Evolutionary conservation across 768 basidiomycete species (phyloP).

Genomic region (Xerocomellus intermedius): DNA sequence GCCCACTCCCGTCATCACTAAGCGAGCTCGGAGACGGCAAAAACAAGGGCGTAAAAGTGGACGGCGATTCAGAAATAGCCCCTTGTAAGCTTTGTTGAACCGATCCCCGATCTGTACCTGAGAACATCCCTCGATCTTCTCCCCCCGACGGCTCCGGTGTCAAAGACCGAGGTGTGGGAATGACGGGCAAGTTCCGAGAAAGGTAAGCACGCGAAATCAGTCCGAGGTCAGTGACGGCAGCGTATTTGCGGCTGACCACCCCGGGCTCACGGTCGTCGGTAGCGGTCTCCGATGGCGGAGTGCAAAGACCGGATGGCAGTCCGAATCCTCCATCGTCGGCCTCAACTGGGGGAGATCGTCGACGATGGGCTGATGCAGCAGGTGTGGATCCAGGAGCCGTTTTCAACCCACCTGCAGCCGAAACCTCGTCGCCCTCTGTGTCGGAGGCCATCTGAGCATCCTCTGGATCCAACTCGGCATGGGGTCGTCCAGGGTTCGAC

Average conservation of each 20-base stretch:
- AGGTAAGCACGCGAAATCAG: background rate
- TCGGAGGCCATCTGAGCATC: background rate
- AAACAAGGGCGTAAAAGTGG: slow-evolving; percentile 3
- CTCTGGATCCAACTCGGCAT: background rate
- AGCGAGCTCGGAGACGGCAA: background rate
- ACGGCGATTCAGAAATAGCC: background rate
- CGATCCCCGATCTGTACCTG: background rate
- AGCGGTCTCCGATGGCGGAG: background rate
- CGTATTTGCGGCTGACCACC: background rate
- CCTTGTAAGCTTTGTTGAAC: background rate
- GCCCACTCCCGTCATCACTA: background rate
- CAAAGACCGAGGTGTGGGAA: slow-evolving; percentile 4
- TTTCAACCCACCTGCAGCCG: background rate
- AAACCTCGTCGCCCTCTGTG: background rate
- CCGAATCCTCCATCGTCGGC: background rate
- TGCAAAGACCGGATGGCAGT: slow-evolving; percentile 3
- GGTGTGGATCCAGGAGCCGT: background rate
- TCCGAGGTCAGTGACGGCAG: background rate
- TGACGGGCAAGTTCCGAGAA: background rate
- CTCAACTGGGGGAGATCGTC: background rate
- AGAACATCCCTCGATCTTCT: background rate
- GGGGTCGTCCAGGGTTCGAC: background rate
- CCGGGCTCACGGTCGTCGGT: background rate
- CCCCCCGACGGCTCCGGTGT: background rate
- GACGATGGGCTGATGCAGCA: background rate